Base-by-base conservation (phyloP, 2,329 filamentous ascomycete genomes). In the Zasmidium citrigriseum region DNA sequence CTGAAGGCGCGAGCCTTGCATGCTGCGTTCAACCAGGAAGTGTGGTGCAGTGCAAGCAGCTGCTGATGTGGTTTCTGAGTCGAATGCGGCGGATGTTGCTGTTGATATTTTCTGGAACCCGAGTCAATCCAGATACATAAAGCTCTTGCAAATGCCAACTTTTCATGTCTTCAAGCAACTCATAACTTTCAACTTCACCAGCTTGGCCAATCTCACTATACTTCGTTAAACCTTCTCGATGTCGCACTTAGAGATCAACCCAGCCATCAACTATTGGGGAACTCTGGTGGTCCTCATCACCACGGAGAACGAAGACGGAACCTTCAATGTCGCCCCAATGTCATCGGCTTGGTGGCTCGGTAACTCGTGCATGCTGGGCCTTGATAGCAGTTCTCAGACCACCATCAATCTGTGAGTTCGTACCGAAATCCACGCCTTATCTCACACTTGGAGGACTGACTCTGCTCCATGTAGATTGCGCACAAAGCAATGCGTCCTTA, bases 311-410 rank as follows among this genome's bases (percentile, higher is more conserved):
- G 69, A 73, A 62, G 77, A 80, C 57, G 72, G 70, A 4, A 75
- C 72, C 3, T 63, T 64, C 61, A 80, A 80, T 60, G 73, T 80
- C 48, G 69, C 67, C 7, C 73, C 78, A 9, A 78, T 79, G 57
- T 80, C 78, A 16, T 79, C 77, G 4, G 76, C 74, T 20, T 80
- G 71, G 67, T 81, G 77, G 77, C 72, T 80, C 11, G 73, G 73
- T 4, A 67, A 76, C 59, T 72, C 72, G 12, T 80, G 77, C 66
- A 67, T 80, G 64, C 72, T 80, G 4, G 78, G 78, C 1, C 68
- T 80, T 2, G 68, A 25, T 3, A 24, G 22, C 16, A 48, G 27
- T 18, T 56, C 54, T 4, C 54, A 56, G n/a, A 56, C 54, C 3
- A 49, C 54, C 12, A 16, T 50, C 21, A 56, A 56, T 24, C 29